Evolutionary conservation across 2,329 filamentous ascomycete species (phyloP), one percentile per base, ranked within the genome.

Genomic region (Fusarium haematococcum): DNA sequence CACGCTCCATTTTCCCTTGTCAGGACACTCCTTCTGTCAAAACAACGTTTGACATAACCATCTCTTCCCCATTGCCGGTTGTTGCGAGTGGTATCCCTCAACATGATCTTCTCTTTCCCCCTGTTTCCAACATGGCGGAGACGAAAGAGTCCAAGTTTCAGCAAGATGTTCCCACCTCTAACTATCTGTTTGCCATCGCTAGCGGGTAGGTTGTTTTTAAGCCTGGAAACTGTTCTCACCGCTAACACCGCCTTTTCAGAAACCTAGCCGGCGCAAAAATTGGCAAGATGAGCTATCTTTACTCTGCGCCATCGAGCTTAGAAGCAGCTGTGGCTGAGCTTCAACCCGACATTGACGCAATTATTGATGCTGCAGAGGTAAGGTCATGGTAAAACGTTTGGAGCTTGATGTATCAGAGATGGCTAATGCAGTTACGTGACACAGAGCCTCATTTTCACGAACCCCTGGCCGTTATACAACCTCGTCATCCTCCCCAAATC

Each of bases 381-480:
- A 14, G 14, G 8, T 23, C 4, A 11, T 9, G 9, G 18, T 10
- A 10, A 10, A 9, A 5, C 10, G 3, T 6, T 41, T 41, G 8
- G 5, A n/a, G n/a, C 9, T n/a, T 41, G 37, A n/a, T 11, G 10
- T 6, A 41, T 6, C 8, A 11, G 18, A 41, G 18, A 25, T 48
- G 7, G 13, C 43, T 48, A 48, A 48, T 5, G 8, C 20, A 10
- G 1, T 9, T 45, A 4, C 23, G 20, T 48, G 7, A 16, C 5
- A 6, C 2, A 64, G 61, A 57, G 43, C 18, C 45, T 64, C 48
- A 57, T 64, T 14, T 56, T 45, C 48, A 20, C 54, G 41, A 45
- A 66, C 32, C 63, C 63, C 2, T 66, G 63, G 63, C 41, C 63
- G 2, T 20, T 66, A 5, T 66, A 66, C 32, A 62, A 66, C 32